Percentiles rank a stretch among this genome's conserved stretches.
These are phyloP conservation scores for Penicillium odoratum DNA, from an alignment of 495 filamentous ascomycete species.

Conservation along the genomic window DNA sequence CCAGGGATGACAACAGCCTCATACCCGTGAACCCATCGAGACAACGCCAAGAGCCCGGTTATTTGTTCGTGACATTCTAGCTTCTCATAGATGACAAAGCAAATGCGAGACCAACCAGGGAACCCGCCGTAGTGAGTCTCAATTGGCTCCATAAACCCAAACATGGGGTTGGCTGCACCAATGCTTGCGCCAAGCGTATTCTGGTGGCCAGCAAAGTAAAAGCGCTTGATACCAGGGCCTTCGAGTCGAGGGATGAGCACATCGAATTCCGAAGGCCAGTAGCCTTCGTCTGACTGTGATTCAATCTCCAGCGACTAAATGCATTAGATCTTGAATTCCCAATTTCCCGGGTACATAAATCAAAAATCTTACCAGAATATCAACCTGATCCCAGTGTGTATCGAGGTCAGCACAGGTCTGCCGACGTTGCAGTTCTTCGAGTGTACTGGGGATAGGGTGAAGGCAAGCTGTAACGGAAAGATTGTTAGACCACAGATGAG, in stretches of 20 bases:
- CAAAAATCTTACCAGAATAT: slow-evolving; percentile 24
- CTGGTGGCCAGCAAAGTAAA: slow-evolving; percentile 21
- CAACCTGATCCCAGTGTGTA: slow-evolving; percentile 21
- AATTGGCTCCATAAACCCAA: slow-evolving; percentile 36
- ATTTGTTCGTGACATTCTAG: slow-evolving; percentile 7
- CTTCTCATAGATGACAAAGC: slow-evolving; percentile 35
- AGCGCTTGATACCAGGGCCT: slow-evolving; percentile 5
- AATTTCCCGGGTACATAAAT: background rate
- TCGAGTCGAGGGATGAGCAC: slow-evolving; percentile 14
- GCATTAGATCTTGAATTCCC: slow-evolving; percentile 4
- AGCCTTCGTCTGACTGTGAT: slow-evolving; percentile 8
- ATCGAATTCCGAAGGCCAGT: slow-evolving; percentile 31
- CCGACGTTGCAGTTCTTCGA: slow-evolving; percentile 10
- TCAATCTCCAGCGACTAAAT: slow-evolving; percentile 26
- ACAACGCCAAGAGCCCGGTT: background rate
- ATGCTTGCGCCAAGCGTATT: slow-evolving; percentile 7
- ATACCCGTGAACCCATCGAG: slow-evolving; percentile 38
- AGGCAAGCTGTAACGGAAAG: slow-evolving; percentile 27
- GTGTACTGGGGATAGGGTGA: slow-evolving; percentile 26
- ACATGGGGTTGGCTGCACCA: slow-evolving; percentile 15
- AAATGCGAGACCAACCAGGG: slow-evolving; percentile 44
- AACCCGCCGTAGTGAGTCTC: slow-evolving; percentile 28
- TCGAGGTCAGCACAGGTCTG: slow-evolving; percentile 35
- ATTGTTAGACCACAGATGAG: background rate
- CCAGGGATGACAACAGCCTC: slow-evolving; percentile 55